phyloP scores from a whole-genome alignment of 2,329 filamentous ascomycete genomes.

The Aureobasidium sp. region DNA sequence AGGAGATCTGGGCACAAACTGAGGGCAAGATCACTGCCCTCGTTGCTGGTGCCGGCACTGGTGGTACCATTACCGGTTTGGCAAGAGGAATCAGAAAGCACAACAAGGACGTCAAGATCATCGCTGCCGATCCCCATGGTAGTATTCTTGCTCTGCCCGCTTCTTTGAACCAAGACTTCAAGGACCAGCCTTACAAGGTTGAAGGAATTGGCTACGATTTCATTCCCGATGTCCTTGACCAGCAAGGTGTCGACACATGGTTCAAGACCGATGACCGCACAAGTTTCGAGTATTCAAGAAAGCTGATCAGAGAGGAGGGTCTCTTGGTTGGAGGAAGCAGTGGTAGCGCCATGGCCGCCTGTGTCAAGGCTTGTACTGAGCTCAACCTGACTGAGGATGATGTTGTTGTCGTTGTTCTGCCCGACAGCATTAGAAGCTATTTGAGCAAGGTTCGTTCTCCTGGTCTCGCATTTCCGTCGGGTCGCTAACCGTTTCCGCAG shows the following conservation, averaged over 20 bases:
- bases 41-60: conserved; percentile 88
- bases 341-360: conserved; percentile 80
- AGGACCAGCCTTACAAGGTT: conserved; percentile 88
- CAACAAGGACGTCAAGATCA: conserved; percentile 73
- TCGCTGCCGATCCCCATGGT: conserved; percentile 87
- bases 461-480: neutral
- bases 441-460: conserved; percentile 62
- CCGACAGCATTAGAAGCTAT: conserved; percentile 95
- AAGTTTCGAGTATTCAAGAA: conserved; percentile 81
- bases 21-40: conserved; percentile 69
- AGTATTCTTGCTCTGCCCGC: conserved; percentile 83
- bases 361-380: conserved; percentile 69
- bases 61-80: conserved; percentile 88
- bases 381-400: conserved; percentile 72
- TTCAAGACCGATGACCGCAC: conserved; percentile 96
- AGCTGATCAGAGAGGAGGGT: conserved; percentile 89
- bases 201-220: conserved; percentile 99
- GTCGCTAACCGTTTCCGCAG: conserved; percentile 24
- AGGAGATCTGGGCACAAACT: conserved; percentile 94
- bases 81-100: conserved; percentile 81
- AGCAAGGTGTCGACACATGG: conserved; percentile 77
- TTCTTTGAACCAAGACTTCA: conserved; percentile 66
- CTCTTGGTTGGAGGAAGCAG: conserved; percentile 89
- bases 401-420: conserved; percentile 81
- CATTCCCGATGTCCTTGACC: conserved; percentile 85